These are phyloP conservation scores for Pyrrhoderma lamaoense DNA, from an alignment of 1,284 basidiomycete genomes.

Conservation along the genomic window DNA sequence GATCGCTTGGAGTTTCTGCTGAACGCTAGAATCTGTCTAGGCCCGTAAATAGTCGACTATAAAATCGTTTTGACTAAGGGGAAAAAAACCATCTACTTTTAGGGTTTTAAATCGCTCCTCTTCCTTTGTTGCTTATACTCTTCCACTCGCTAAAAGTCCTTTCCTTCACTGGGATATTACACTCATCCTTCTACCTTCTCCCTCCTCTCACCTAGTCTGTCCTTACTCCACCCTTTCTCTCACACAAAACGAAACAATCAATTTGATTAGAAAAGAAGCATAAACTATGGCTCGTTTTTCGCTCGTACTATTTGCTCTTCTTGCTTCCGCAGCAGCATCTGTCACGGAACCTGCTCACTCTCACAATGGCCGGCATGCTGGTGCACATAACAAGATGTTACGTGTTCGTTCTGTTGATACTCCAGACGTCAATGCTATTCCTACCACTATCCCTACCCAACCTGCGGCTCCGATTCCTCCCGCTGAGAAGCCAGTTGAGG, in stretches of 20 bases:
- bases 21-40: too few relatives aligned
- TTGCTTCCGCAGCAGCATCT: background rate
- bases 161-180: background rate
- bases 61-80: too few relatives aligned
- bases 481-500: constrained; percentile 23
- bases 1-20: too few relatives aligned
- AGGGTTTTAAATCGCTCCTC: background rate
- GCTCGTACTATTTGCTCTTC: constrained; percentile 4
- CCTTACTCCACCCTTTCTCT: background rate
- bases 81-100: too few relatives aligned
- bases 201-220: background rate
- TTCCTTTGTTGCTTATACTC: background rate
- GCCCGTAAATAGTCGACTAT: too few relatives aligned
- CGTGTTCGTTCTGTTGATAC: background rate
- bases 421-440: constrained; percentile 8
- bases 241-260: too few relatives aligned
- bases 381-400: constrained; percentile 9
- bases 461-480: constrained; percentile 33
- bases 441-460: constrained; percentile 29
- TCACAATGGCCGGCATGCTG: background rate
- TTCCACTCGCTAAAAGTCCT: background rate
- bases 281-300: constrained; percentile 3
- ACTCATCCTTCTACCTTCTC: background rate
- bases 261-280: too few relatives aligned
- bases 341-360: background rate